phyloP scores from a whole-genome alignment of 331 rosid species.

The Rhamnella rubrinervis region DNA sequence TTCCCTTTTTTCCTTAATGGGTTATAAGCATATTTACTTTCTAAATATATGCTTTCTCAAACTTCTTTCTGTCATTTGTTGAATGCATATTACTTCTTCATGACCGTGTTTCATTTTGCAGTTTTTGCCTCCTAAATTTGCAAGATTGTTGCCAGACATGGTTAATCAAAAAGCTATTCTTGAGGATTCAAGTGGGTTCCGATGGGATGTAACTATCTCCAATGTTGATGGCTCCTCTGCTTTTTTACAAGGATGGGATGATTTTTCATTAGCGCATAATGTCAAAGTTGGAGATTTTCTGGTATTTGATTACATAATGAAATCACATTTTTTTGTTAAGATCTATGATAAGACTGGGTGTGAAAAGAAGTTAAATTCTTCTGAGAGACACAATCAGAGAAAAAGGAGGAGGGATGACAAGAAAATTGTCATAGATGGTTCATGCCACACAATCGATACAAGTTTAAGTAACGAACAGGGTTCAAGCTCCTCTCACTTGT shows the following conservation, averaged over 20 bases:
- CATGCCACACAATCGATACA: conserved; percentile 2
- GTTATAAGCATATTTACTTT: neutral
- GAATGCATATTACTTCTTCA: neutral
- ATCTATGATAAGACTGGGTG: conserved; percentile 50
- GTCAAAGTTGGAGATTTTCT: conserved; percentile 54
- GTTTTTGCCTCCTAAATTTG: conserved; percentile 63
- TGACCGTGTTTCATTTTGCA: conserved; percentile 31
- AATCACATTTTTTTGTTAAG: conserved; percentile 47
- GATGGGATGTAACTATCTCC: conserved; percentile 47
- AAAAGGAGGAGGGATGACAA: conserved; percentile 30
- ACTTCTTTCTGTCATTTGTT: neutral
- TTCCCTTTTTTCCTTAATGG: too few relatives aligned
- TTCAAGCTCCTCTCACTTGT: conserved; percentile 22
- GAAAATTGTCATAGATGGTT: conserved; percentile 14
- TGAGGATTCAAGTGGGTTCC: conserved; percentile 45
- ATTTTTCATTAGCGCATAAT: conserved; percentile 44
- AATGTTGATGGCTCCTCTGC: conserved; percentile 36
- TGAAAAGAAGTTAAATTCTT: conserved; percentile 46
- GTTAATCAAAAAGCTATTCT: conserved; percentile 37
- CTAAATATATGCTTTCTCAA: neutral
- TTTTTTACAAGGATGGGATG: conserved; percentile 62
- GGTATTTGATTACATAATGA: conserved; percentile 40
- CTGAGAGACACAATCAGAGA: conserved; percentile 17
- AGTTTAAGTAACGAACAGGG: conserved; percentile 12
- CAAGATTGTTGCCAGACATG: conserved; percentile 32